Percentiles rank a stretch among this genome's conserved stretches.
Conservation (phyloP, 1,284 basidiomycete species). For the Afroboletus lepidellus region DNA sequence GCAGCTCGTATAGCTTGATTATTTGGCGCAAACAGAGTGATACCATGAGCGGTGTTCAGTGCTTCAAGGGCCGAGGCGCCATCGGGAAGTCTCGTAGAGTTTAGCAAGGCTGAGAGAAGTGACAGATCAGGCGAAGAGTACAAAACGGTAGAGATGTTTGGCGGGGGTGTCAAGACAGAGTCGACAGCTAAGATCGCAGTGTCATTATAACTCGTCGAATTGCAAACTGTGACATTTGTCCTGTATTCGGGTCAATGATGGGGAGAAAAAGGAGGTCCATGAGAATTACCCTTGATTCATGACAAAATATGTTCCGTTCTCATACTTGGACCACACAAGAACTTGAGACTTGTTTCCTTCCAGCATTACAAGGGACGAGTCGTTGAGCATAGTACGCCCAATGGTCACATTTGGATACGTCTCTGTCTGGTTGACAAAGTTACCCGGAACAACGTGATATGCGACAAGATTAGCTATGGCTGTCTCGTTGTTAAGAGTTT, state of each 20-base stretch:
- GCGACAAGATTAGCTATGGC: conserved; percentile 48
- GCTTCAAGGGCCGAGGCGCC: conserved; percentile 40
- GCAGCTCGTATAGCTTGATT: conserved; percentile 48
- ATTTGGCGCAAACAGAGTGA: conserved; percentile 71
- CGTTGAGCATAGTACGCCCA: conserved; percentile 60
- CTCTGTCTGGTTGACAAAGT: conserved; percentile 42
- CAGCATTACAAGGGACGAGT: conserved; percentile 46
- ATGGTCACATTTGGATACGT: conserved; percentile 57
- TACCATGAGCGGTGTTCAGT: conserved; percentile 46
- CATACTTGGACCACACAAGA: conserved; percentile 53
- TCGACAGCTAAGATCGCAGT: conserved; percentile 53
- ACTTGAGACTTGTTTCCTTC: conserved; percentile 62
- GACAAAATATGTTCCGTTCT: conserved; percentile 46
- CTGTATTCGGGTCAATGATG: conserved; percentile 19
- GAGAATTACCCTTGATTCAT: conserved; percentile 52
- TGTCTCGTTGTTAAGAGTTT: conserved; percentile 30
- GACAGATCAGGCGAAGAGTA: conserved; percentile 25
- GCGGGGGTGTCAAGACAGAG: conserved; percentile 55
- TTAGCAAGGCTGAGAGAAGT: conserved; percentile 29
- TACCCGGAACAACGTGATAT: conserved; percentile 64
- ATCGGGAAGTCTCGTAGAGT: conserved; percentile 23
- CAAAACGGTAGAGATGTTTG: conserved; percentile 45
- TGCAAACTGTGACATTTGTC: conserved; percentile 46
- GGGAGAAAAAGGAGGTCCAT: background rate
- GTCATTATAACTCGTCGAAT: conserved; percentile 46